Evolutionary conservation across 345 rosid species (phyloP), one percentile per base, ranked within the genome.

Genomic region (Aethionema arabicum): DNA sequence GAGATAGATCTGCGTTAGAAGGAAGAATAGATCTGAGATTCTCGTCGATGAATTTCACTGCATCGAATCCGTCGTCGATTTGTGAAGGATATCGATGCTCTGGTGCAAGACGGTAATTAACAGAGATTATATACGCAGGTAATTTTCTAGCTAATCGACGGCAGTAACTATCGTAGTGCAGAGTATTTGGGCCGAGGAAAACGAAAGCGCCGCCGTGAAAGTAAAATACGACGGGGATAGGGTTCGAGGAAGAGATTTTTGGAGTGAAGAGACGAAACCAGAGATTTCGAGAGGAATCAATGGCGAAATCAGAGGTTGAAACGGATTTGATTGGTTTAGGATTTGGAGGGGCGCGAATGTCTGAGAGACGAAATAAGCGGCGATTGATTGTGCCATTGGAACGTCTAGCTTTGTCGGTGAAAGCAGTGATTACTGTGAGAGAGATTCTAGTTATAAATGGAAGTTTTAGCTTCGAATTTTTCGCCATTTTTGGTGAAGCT

Each of bases 171-270:
- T 88, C 86, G 81, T 84, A 91, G 2, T 67, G 21, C 11, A 3
- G 27, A 35, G 80, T 56, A 11, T 80, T 78, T 0, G 98, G 72
- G 70, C 78, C 72, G 15, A 88, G 83, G 80, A 61, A 85, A 36
- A 70, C 52, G 83, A 88, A 91, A 1, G 95, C 96, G 2, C 96
- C 98, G 40, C 98, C 96, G 70, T 91, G 96, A 69, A 85, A 91
- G 81, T 80, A 85, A 44, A 91, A 36, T 36, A 88, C 31, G 41
- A 91, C 84, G 12, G 98, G 98, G 0, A 87, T 79, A 33, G 42
- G 8, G 32, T 51, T 57, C 6, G 60, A 47, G 64, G 76, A 9
- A 7, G 58, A 2, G 57, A 69, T 9, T 41, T 70, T 32, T 0
- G 74, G 95, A 4, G 77, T 47, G 73, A 60, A 90, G 50, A 87